These are phyloP conservation scores for Mesotaenium endlicherianum DNA, from an alignment of 139 green algal genomes.

Conservation along the genomic window DNA sequence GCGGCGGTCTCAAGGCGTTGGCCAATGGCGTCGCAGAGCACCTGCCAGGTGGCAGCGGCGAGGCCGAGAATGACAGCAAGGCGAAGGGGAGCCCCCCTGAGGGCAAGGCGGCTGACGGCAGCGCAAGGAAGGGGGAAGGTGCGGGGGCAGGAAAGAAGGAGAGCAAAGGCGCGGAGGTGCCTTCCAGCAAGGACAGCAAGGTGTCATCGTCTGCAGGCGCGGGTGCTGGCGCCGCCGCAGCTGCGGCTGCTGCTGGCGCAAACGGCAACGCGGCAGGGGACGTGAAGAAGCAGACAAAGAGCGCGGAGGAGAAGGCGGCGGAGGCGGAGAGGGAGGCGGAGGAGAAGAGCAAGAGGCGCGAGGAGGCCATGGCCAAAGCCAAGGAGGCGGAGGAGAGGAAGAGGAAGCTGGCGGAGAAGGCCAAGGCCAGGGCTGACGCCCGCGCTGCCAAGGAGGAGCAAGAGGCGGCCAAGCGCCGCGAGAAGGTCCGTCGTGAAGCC, in stretches of 20 bases:
- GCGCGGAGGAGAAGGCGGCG: not conserved
- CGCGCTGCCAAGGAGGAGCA: conserved; percentile 32
- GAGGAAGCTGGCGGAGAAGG: conserved; percentile 35
- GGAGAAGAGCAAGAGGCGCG: conserved; percentile 29
- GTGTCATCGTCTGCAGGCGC: not conserved
- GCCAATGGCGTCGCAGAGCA: not conserved
- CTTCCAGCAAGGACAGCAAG: not conserved
- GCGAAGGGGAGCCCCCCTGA: no score
- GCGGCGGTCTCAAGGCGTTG: not conserved
- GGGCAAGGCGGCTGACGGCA: not conserved
- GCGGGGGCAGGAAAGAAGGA: not conserved
- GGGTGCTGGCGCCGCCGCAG: not conserved
- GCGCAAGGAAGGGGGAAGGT: not conserved
- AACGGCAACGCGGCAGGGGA: not conserved
- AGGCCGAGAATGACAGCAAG: no score
- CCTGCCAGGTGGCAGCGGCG: no score
- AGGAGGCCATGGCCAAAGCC: conserved; percentile 40
- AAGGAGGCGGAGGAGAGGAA: conserved; percentile 47
- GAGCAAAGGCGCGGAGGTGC: no score
- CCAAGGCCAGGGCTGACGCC: conserved; percentile 4
- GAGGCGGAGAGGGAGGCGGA: conserved; percentile 11
- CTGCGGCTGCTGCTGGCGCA: not conserved
- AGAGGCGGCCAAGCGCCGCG: conserved; percentile 17
- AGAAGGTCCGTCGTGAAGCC: conserved; percentile 35
- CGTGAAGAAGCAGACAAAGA: not conserved